Conservation (phyloP, 2,329 filamentous ascomycete species). For the Cladorrhinum sp. region DNA sequence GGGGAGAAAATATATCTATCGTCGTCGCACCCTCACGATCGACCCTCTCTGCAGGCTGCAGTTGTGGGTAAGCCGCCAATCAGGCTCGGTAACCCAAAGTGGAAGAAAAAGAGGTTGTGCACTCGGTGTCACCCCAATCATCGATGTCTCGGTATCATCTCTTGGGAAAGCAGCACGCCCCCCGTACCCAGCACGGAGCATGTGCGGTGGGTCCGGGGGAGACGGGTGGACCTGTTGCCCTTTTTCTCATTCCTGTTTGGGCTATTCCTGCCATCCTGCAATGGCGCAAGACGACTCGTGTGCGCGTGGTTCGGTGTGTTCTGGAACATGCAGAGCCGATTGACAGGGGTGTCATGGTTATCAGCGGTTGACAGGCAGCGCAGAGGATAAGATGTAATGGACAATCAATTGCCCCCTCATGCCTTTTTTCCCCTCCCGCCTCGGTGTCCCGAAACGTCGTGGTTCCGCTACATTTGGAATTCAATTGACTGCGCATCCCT, state of each 20-base stretch:
- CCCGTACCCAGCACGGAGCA: neutral
- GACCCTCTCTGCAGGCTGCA: neutral
- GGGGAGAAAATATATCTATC: neutral
- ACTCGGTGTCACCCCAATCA: neutral
- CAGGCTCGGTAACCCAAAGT: neutral
- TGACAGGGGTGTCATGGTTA: neutral
- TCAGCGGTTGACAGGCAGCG: neutral
- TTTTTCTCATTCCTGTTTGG: neutral
- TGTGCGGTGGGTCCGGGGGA: neutral
- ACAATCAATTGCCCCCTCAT: neutral
- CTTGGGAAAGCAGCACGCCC: conserved; percentile 1
- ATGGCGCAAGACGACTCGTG: neutral
- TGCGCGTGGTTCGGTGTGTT: neutral
- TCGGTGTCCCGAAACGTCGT: neutral
- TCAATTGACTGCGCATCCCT: neutral
- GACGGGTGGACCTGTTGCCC: no score
- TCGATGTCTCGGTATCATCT: neutral
- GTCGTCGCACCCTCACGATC: no score
- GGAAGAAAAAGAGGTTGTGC: neutral
- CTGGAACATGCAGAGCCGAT: neutral
- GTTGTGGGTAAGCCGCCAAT: neutral
- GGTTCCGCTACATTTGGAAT: neutral
- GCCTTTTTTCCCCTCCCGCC: no score
- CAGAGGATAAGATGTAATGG: neutral
- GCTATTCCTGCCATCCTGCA: neutral